Evolutionary conservation across 495 filamentous ascomycete genomes (phyloP).

Genomic region (Neurospora sp.): DNA sequence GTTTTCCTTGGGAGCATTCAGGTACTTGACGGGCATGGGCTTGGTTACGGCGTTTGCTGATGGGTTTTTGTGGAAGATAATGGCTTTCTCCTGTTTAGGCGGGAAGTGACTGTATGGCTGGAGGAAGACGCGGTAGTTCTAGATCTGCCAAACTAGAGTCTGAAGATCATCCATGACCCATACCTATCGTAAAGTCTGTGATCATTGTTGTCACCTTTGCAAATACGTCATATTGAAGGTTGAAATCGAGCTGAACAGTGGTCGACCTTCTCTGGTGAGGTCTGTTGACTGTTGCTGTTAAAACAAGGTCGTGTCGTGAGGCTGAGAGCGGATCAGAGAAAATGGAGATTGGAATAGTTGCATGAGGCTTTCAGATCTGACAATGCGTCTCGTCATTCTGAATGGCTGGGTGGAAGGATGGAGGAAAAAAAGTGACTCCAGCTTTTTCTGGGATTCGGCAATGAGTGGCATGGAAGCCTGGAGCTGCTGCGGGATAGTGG

Average conservation of each 20-base stretch:
- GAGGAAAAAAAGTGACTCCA: background rate
- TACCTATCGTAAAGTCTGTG: background rate
- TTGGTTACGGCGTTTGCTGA: background rate
- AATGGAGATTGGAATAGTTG: background rate
- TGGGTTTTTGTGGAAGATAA: background rate
- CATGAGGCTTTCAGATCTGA: background rate
- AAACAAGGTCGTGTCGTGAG: background rate
- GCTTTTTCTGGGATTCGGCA: background rate
- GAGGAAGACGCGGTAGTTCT: background rate
- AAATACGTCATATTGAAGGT: background rate
- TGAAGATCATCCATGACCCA: background rate
- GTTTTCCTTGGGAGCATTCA: background rate
- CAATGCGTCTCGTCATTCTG: background rate
- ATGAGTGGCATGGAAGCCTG: background rate
- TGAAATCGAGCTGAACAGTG: background rate
- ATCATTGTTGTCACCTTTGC: background rate
- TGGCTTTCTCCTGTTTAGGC: background rate
- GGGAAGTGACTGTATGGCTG: background rate
- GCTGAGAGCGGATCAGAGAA: background rate
- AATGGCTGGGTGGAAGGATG: background rate
- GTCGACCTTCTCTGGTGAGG: background rate
- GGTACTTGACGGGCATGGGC: background rate
- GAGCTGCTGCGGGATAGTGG: background rate
- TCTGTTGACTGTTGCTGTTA: background rate
- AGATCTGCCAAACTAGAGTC: background rate